These are phyloP conservation scores for Penicillium atrosanguineum DNA, from an alignment of 495 filamentous ascomycete species.

Conservation along the genomic window DNA sequence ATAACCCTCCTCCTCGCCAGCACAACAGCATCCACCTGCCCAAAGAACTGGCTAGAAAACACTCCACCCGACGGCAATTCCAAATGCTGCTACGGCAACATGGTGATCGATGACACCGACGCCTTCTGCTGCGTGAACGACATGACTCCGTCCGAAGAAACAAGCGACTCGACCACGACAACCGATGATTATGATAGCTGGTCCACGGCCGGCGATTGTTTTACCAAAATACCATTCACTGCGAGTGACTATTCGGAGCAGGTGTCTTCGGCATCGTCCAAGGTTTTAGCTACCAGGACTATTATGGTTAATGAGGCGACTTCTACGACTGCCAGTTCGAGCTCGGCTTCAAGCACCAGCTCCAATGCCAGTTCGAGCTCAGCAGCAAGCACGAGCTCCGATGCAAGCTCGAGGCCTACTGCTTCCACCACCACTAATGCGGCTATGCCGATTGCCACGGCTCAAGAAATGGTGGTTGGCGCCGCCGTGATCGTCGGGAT, in stretches of 20 bases:
- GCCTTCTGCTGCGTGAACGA: conserved; percentile 18
- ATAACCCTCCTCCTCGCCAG: conserved; percentile 2
- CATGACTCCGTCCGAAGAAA: not conserved
- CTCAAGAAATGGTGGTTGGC: conserved; percentile 9
- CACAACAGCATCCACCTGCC: conserved; percentile 6
- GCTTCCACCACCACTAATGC: conserved; percentile 13
- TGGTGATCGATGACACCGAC: conserved; percentile 3
- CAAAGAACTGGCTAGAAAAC: conserved; percentile 9
- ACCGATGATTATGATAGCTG: conserved; percentile 2
- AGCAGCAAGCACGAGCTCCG: conserved; percentile 1
- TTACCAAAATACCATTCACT: conserved; percentile 13
- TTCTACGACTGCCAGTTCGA: not conserved
- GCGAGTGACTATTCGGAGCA: conserved; percentile 19
- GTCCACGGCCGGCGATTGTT: conserved; percentile 4
- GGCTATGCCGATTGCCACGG: conserved; percentile 10
- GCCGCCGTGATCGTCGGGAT: conserved; percentile 9
- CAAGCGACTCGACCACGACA: conserved; percentile 1
- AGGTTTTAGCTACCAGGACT: conserved; percentile 7
- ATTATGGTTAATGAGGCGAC: conserved; percentile 1
- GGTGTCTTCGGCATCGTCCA: conserved; percentile 15
- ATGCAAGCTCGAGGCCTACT: conserved; percentile 1
- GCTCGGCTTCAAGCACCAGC: not conserved
- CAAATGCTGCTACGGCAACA: conserved; percentile 16
- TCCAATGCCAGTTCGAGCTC: not conserved
- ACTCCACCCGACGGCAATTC: not conserved